Percentiles rank a stretch among this genome's conserved stretches.
Evolutionary conservation across 306 rosid genomes (phyloP).

Genomic region (Prosopis cineraria): DNA sequence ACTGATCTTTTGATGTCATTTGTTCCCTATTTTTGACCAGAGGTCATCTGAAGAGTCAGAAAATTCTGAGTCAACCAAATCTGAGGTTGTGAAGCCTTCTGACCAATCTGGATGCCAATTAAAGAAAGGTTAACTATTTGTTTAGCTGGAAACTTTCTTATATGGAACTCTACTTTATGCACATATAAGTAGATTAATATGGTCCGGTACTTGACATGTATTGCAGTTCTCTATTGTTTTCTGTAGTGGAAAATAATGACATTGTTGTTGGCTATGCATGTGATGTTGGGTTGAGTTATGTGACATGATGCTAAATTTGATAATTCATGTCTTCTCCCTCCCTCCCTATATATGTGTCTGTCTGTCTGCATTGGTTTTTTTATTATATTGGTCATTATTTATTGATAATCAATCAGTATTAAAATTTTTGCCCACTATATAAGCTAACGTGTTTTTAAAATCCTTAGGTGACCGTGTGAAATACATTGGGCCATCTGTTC

Average conservation of each 20-base stretch:
- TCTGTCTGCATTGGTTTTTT: not conserved
- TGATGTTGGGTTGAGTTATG: not conserved
- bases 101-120: slow-evolving; percentile 56
- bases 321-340: not conserved
- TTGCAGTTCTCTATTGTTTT: slow-evolving; percentile 1
- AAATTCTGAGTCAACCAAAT: slow-evolving; percentile 55
- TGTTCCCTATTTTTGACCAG: slow-evolving; percentile 44
- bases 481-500: slow-evolving; percentile 74
- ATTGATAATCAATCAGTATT: slow-evolving; percentile 11
- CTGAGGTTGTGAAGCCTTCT: slow-evolving; percentile 58
- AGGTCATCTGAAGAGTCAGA: slow-evolving; percentile 55
- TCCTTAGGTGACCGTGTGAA: slow-evolving; percentile 88
- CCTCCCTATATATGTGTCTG: not conserved
- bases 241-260: slow-evolving; percentile 11
- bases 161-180: slow-evolving; percentile 26
- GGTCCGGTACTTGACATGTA: not conserved
- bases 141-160: slow-evolving; percentile 13
- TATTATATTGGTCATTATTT: not conserved
- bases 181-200: not conserved
- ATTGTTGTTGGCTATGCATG: not conserved
- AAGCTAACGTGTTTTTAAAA: slow-evolving; percentile 25
- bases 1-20: slow-evolving; percentile 27
- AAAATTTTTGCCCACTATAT: slow-evolving; percentile 18
- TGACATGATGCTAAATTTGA: not conserved
- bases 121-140: slow-evolving; percentile 67